Base-by-base conservation (phyloP, 2,329 filamentous ascomycete genomes). In the Myriosclerotinia scirpicola region DNA sequence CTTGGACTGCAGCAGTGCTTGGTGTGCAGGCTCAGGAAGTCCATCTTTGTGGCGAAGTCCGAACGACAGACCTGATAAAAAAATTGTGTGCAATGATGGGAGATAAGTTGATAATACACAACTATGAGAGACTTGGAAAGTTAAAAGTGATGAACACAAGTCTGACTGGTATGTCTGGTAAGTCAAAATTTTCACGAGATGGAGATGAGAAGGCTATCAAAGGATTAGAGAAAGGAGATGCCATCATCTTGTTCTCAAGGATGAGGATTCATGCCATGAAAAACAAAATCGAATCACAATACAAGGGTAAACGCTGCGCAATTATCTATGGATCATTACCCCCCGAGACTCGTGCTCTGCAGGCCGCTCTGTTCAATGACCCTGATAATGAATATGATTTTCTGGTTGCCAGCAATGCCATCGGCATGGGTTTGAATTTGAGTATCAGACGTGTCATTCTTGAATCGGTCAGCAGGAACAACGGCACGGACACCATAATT, bases 371-470 rank as follows among this genome's bases (percentile, higher is more conserved):
- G 0, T 99, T 99, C 82, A 99, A 99, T 75, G 91, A 98, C 70
- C 93, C 93, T 0, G 79, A 96, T 75, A 99, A 96, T 76, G 93
- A 97, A 68, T 99, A 97, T 76, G 95, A 99, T 76, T 96, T 88
- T 72, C 82, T 99, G 7, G 93, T 95, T 36, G 95, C 96, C 11
- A 97, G 92, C 73, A 93, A 97, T 78, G 95, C 95, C 56, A 94
- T 99, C 69, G 95, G 95, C 48, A 98, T 99, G 94, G 95, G 96
- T 1, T 81, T 99, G 30, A 99, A 99, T 75, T 79, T 99, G 77
- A 93, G 88, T 78, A 92, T 97, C 76, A 95, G 93, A 76, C 90
- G 96, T 36, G 85, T 99, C 68, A 86, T 99, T 64, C 95, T 99
- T 71, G 92, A 97, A 74, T 83, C 89, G 0, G 84, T 88, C 2